phyloP scores from a whole-genome alignment of 345 rosid species.

The Acer campestre region DNA sequence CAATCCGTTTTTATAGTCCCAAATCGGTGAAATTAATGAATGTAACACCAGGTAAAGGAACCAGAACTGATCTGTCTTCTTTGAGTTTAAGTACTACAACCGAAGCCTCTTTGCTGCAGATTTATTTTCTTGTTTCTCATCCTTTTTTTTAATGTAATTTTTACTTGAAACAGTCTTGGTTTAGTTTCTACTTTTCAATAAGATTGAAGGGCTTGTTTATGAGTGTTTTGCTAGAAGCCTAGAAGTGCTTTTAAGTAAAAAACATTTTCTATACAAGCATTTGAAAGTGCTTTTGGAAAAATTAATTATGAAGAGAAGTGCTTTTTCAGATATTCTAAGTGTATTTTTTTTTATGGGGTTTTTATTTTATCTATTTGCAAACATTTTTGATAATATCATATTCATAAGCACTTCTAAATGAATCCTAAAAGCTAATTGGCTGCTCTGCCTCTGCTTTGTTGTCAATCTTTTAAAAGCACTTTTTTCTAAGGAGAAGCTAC shows the following conservation, averaged over 20 bases:
- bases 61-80: neutral
- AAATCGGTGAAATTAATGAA: neutral
- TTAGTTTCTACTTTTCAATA: neutral
- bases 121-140: neutral
- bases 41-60: neutral
- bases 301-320: too few relatives aligned
- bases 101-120: neutral
- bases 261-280: neutral
- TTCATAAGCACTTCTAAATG: neutral
- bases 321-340: too few relatives aligned
- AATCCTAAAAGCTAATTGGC: neutral
- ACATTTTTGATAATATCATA: neutral
- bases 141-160: too few relatives aligned
- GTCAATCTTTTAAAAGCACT: neutral
- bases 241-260: neutral
- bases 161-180: neutral
- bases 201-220: neutral
- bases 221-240: neutral
- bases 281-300: neutral
- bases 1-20: neutral
- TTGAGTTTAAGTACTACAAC: neutral
- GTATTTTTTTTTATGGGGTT: too few relatives aligned
- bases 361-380: too few relatives aligned
- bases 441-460: neutral
- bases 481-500: neutral